A percentile compares a stretch with the other conserved stretches of the same genome.
These are phyloP conservation scores for Schoenoplectus triqueter DNA, from an alignment of 202 grass and related monocot genomes.

Conservation along the genomic window DNA sequence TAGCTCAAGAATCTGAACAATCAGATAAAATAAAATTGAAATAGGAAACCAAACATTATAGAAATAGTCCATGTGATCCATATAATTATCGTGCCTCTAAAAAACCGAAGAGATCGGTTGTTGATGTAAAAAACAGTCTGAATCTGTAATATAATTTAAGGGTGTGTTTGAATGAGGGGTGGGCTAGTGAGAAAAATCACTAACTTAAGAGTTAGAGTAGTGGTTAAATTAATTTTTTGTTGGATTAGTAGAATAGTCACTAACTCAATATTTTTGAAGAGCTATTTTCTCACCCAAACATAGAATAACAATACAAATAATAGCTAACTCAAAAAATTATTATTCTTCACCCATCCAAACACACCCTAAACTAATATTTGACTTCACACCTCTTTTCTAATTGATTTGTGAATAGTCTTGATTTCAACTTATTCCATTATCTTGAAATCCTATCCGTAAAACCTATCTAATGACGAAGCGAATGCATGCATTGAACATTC, in stretches of 20 bases:
- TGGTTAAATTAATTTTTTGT: too few relatives aligned
- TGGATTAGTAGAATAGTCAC: too few relatives aligned
- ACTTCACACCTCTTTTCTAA: background rate
- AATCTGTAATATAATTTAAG: background rate
- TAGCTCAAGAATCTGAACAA: background rate
- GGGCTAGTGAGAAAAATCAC: too few relatives aligned
- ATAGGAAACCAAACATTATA: constrained; percentile 1
- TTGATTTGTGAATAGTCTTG: background rate
- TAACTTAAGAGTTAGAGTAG: too few relatives aligned
- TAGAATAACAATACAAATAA: too few relatives aligned
- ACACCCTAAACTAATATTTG: background rate
- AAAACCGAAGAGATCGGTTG: background rate
- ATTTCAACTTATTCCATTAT: background rate
- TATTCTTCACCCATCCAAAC: too few relatives aligned
- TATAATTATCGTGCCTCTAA: background rate
- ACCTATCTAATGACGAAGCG: background rate
- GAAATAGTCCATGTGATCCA: background rate
- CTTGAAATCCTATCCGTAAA: background rate
- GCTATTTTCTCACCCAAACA: too few relatives aligned
- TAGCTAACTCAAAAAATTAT: too few relatives aligned
- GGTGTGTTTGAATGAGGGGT: too few relatives aligned
- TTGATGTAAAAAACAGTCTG: background rate
- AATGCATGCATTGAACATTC: background rate
- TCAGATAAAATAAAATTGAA: background rate
- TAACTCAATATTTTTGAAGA: too few relatives aligned